Conservation (phyloP, 768 basidiomycete genomes). For the Xerocomellus intermedius region DNA sequence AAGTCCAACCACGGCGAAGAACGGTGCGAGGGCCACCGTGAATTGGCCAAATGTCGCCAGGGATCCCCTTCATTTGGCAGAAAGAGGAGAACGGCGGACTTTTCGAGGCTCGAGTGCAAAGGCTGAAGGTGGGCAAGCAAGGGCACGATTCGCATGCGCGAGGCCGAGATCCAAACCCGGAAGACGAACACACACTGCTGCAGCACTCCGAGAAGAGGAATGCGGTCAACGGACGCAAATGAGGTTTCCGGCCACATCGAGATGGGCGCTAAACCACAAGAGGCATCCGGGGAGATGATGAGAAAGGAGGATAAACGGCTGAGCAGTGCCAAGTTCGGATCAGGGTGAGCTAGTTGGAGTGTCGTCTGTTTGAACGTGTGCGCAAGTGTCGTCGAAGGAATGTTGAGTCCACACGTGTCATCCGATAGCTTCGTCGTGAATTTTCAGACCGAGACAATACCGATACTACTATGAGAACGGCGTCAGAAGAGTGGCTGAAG, state of each 20-base stretch:
- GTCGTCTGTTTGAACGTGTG: constrained; percentile 13
- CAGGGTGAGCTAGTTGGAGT: constrained; percentile 10
- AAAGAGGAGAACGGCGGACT: background rate
- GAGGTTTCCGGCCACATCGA: constrained; percentile 12
- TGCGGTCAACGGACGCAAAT: constrained; percentile 1
- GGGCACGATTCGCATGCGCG: constrained; percentile 5
- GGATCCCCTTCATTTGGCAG: background rate
- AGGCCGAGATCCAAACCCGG: constrained; percentile 10
- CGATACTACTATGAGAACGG: background rate
- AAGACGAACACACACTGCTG: constrained; percentile 12
- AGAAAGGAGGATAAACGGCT: background rate
- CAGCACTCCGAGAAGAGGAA: background rate
- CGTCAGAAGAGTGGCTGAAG: background rate
- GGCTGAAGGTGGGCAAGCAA: background rate
- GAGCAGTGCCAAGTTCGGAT: constrained; percentile 7
- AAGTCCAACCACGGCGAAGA: background rate
- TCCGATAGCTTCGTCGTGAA: constrained; percentile 1
- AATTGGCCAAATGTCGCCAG: background rate
- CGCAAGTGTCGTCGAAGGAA: constrained; percentile 9
- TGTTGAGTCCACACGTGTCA: constrained; percentile 8
- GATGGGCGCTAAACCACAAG: constrained; percentile 1
- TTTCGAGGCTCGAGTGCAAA: background rate
- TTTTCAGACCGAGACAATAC: constrained; percentile 15
- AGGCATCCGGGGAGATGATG: constrained; percentile 4
- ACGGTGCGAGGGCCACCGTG: background rate